These are phyloP conservation scores for Pyropia yezoensis DNA, from an alignment of 23 red algal species.

Conservation along the genomic window DNA sequence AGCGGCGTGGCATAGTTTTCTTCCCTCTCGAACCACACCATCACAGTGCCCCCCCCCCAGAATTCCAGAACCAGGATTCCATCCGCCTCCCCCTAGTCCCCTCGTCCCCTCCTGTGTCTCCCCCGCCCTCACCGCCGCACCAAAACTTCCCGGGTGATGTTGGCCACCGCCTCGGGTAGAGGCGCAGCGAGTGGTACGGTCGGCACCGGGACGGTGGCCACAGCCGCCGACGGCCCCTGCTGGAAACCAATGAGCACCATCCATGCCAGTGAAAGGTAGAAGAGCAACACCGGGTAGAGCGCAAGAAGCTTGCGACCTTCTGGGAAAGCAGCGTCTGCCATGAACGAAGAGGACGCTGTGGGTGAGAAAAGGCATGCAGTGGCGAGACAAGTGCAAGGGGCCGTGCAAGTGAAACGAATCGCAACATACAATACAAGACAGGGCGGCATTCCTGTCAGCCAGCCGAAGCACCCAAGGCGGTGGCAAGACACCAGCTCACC, in stretches of 20 bases:
- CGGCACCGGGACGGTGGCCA: too few species aligned
- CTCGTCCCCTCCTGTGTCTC: too few species aligned
- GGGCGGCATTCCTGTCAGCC: background rate
- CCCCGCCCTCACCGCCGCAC: too few species aligned
- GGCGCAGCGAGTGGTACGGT: too few species aligned
- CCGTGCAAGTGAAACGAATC: too few species aligned
- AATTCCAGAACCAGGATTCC: too few species aligned
- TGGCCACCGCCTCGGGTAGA: too few species aligned
- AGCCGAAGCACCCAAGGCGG: background rate
- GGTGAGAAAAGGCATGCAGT: background rate
- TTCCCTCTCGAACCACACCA: too few species aligned
- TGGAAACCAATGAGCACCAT: conserved; percentile 93
- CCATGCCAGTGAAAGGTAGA: conserved; percentile 86
- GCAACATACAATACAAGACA: background rate
- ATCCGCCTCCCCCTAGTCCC: too few species aligned
- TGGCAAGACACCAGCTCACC: background rate
- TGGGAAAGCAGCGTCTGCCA: conserved; percentile 78
- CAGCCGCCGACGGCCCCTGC: conserved; percentile 17
- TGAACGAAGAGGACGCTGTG: conserved; percentile 66
- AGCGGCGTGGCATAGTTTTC: too few species aligned
- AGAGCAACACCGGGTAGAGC: conserved; percentile 79
- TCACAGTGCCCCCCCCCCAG: too few species aligned
- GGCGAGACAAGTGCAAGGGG: background rate
- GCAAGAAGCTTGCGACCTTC: conserved; percentile 84
- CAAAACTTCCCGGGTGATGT: too few species aligned